Percentiles rank a stretch among this genome's conserved stretches.
phyloP scores from a whole-genome alignment of 1,139 yeast species.

The Suhomyces ambrosiae region DNA sequence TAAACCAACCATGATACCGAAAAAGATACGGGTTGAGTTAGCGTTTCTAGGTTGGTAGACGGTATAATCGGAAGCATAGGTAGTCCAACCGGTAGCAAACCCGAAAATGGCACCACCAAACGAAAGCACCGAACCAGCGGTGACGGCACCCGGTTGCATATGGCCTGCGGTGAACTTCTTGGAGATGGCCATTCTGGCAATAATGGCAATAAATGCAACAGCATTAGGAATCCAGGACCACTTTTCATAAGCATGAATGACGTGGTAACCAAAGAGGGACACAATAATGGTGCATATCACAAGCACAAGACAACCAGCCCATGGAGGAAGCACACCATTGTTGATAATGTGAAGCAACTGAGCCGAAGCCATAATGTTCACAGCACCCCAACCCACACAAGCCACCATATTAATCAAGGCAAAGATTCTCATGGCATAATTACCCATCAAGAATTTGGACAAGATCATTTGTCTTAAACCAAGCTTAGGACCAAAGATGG shows the following conservation, averaged over 20 bases:
- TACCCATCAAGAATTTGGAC: conserved; percentile 78
- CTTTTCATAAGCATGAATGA: conserved; percentile 80
- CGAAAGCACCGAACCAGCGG: conserved; percentile 78
- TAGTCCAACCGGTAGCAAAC: conserved; percentile 94
- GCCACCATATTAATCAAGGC: conserved; percentile 79
- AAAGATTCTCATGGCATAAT: conserved; percentile 72
- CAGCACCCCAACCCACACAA: conserved; percentile 96
- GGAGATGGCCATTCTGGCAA: conserved; percentile 72
- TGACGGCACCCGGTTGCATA: conserved; percentile 53
- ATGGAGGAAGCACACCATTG: conserved; percentile 71
- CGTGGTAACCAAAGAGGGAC: conserved; percentile 84
- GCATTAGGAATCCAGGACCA: conserved; percentile 88
- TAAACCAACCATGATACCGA: conserved; percentile 64
- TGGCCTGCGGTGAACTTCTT: conserved; percentile 55
- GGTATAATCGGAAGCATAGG: conserved; percentile 91
- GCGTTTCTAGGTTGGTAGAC: conserved; percentile 75
- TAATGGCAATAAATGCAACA: conserved; percentile 70
- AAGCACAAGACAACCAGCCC: conserved; percentile 87
- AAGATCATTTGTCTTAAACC: conserved; percentile 90
- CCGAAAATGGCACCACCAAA: conserved; percentile 88
- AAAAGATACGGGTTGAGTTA: conserved; percentile 59
- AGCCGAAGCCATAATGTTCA: conserved; percentile 87
- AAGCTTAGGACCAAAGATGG: conserved; percentile 79
- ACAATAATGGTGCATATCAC: conserved; percentile 69
- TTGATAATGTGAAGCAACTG: conserved; percentile 80